A percentile compares a stretch with the other conserved stretches of the same genome.
phyloP scores from a whole-genome alignment of 2,329 filamentous ascomycete species.

The Purpureocillium lavendulum region DNA sequence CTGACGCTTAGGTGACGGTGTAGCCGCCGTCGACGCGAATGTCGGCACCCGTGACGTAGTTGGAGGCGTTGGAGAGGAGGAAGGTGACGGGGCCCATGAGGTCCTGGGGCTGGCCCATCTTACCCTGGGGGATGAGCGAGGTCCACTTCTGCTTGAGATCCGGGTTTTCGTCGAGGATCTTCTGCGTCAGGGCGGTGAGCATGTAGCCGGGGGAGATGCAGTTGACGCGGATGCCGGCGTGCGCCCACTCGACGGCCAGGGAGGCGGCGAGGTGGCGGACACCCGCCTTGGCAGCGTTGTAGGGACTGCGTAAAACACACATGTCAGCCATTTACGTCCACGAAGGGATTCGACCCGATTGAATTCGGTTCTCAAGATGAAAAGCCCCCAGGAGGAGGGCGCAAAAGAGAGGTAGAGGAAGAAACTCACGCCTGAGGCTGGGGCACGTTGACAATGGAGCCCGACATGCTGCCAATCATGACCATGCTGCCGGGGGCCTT shows the following conservation, averaged over 20 bases:
- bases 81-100: conserved; percentile 90
- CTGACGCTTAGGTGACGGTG: conserved; percentile 64
- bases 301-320: conserved; percentile 49
- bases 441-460: conserved; percentile 87
- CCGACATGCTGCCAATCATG: conserved; percentile 93
- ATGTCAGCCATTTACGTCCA: too few species aligned
- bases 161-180: conserved; percentile 89
- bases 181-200: conserved; percentile 88
- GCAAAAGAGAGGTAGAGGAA: too few species aligned
- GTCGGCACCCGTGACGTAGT: conserved; percentile 66
- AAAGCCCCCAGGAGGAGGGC: neutral
- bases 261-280: conserved; percentile 82
- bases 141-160: conserved; percentile 87
- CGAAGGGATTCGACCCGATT: too few species aligned
- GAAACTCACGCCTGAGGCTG: conserved; percentile 68
- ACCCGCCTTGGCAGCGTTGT: conserved; percentile 89
- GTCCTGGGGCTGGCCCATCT: conserved; percentile 88
- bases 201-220: conserved; percentile 95
- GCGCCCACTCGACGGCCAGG: conserved; percentile 89
- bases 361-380: too few species aligned
- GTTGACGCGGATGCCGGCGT: conserved; percentile 83
- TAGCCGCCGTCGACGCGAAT: conserved; percentile 83
- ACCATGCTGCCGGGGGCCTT: conserved; percentile 78
- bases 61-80: conserved; percentile 69
- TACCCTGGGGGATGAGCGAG: conserved; percentile 82